phyloP scores from a whole-genome alignment of 2,329 filamentous ascomycete genomes.

The Aspergillus neoniger region DNA sequence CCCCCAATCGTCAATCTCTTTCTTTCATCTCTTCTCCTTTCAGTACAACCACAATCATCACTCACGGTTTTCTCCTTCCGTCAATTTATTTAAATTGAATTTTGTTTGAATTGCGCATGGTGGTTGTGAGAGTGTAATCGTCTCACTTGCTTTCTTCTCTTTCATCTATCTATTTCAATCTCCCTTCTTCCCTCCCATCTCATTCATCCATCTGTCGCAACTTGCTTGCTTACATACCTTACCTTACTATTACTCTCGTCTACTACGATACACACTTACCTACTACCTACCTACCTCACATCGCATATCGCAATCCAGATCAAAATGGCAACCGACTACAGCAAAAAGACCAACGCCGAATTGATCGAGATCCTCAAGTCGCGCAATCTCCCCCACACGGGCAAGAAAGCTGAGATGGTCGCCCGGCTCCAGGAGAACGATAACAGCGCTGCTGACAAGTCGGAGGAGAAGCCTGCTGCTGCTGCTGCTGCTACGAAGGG shows the following conservation, averaged over 20 bases:
- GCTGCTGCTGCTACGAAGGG: slow-evolving; percentile 29
- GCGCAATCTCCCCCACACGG: slow-evolving; percentile 49
- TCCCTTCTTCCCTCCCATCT: background rate
- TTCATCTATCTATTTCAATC: too few relatives aligned
- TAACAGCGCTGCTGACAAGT: slow-evolving; percentile 18
- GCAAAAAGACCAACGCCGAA: slow-evolving; percentile 53
- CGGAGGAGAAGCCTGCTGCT: slow-evolving; percentile 20
- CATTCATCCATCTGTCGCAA: background rate
- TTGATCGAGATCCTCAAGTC: slow-evolving; percentile 53
- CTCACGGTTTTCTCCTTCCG: too few relatives aligned
- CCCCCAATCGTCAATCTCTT: too few relatives aligned
- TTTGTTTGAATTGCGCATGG: too few relatives aligned
- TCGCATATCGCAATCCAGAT: background rate
- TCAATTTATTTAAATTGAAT: too few relatives aligned
- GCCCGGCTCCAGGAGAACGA: slow-evolving; percentile 51
- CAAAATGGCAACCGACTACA: slow-evolving; percentile 48
- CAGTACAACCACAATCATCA: too few relatives aligned
- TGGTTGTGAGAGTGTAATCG: too few relatives aligned
- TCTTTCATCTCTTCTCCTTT: too few relatives aligned
- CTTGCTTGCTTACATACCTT: too few relatives aligned
- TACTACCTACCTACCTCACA: background rate
- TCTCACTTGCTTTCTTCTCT: too few relatives aligned
- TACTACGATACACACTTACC: background rate
- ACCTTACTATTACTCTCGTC: too few relatives aligned
- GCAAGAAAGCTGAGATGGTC: slow-evolving; percentile 54